A percentile compares a stretch with the other conserved stretches of the same genome.
Evolutionary conservation across 164 flowering plant genomes (phyloP).

Genomic region (Magnolia officinalis): DNA sequence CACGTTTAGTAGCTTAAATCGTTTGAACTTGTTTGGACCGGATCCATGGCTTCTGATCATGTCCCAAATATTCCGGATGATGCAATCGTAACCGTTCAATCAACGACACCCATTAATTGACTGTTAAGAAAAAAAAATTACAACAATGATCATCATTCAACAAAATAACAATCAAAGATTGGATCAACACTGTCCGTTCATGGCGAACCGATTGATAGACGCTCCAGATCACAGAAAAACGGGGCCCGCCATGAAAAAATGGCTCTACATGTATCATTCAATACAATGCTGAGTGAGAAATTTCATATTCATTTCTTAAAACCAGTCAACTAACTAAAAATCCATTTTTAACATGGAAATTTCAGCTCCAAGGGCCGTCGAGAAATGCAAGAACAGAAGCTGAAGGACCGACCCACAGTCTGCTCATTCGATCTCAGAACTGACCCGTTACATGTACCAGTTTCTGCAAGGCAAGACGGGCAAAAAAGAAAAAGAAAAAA

Average conservation of each 20-base stretch:
- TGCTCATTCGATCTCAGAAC: constrained; percentile 12
- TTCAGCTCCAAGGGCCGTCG: constrained; percentile 77
- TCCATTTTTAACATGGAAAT: not conserved
- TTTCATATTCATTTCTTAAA: not conserved
- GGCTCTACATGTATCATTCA: not conserved
- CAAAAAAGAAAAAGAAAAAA: constrained; percentile 1
- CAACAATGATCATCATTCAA: not conserved
- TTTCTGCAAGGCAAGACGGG: not conserved
- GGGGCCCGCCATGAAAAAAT: not conserved
- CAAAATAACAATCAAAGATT: not conserved
- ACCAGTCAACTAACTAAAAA: not conserved
- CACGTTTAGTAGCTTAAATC: not conserved
- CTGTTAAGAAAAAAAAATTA: too few relatives aligned
- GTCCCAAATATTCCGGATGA: too few relatives aligned
- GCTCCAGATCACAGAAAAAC: too few relatives aligned
- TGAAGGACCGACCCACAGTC: constrained; percentile 22
- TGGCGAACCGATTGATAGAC: too few relatives aligned
- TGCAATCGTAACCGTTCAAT: too few relatives aligned
- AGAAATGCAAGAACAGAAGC: constrained; percentile 71
- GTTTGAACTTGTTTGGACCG: too few relatives aligned
- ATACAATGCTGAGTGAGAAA: not conserved
- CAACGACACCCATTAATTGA: too few relatives aligned
- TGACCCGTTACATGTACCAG: not conserved
- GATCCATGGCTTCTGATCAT: too few relatives aligned
- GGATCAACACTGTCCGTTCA: not conserved